Conservation (phyloP, 2,329 filamentous ascomycete species). For the Ceratocystis ficicola region DNA sequence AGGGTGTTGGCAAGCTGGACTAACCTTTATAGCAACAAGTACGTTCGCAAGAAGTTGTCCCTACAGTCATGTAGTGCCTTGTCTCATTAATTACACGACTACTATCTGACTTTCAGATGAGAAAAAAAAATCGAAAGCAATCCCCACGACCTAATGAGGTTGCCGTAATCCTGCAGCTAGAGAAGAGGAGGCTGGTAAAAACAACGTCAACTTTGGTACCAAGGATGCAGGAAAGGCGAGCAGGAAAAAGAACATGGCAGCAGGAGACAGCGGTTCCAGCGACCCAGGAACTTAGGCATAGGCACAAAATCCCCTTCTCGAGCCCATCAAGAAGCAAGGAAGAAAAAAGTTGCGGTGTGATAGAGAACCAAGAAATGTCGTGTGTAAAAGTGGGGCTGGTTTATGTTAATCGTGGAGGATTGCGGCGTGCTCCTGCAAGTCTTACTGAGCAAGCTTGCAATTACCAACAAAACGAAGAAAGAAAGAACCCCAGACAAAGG, state of each 20-base stretch:
- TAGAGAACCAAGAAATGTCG: background rate
- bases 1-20: background rate
- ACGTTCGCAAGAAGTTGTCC: too few species aligned
- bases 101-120: background rate
- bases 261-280: background rate
- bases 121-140: background rate
- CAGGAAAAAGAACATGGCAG: background rate
- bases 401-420: background rate
- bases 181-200: background rate
- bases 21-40: too few species aligned
- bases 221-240: background rate
- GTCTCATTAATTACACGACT: too few species aligned
- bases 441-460: background rate
- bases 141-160: background rate
- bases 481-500: slow-evolving; percentile 8
- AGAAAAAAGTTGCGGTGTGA: slow-evolving; percentile 8
- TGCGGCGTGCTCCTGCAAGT: slow-evolving; percentile 4
- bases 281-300: background rate
- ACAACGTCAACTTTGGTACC: background rate
- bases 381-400: slow-evolving; percentile 9
- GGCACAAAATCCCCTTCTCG: background rate
- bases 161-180: too few species aligned
- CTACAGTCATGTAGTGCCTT: too few species aligned
- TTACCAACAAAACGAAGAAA: slow-evolving; percentile 7
- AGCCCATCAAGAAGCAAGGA: background rate